phyloP scores from a whole-genome alignment of 306 rosid genomes.

The Dalbergia oliveri region DNA sequence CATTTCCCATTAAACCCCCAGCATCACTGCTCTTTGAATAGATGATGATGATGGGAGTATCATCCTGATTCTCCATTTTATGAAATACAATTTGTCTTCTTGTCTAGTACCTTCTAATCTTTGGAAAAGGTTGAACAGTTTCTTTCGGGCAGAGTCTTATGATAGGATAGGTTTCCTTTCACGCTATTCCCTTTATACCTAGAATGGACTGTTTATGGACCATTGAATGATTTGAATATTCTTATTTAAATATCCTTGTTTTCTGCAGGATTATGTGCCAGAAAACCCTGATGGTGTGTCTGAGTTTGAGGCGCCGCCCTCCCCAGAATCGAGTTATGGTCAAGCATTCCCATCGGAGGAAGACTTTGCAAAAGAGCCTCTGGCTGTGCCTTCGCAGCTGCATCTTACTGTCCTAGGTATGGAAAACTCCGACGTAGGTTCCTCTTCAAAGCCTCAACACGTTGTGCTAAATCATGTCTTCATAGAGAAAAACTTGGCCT shows the following conservation, averaged over 20 bases:
- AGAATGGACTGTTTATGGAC: too few species aligned
- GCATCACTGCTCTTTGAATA: constrained; percentile 1
- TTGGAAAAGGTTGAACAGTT: too few species aligned
- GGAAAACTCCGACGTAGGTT: constrained; percentile 63
- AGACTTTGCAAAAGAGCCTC: constrained; percentile 90
- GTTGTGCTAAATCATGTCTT: constrained; percentile 91
- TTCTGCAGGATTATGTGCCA: constrained; percentile 81
- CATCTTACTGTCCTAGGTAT: constrained; percentile 81
- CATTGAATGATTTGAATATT: constrained; percentile 16
- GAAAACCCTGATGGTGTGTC: constrained; percentile 71
- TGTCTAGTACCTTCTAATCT: too few species aligned
- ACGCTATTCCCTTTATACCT: too few species aligned
- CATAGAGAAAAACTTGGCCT: constrained; percentile 85
- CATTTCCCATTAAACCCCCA: background rate
- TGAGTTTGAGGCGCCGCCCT: constrained; percentile 85
- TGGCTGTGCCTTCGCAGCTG: constrained; percentile 78
- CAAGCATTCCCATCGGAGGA: constrained; percentile 73
- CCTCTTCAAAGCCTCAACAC: constrained; percentile 84
- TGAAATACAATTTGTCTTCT: constrained; percentile 25
- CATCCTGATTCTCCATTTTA: background rate
- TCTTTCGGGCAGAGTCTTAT: too few species aligned
- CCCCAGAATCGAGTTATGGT: constrained; percentile 84
- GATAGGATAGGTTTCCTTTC: too few species aligned
- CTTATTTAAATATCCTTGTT: constrained; percentile 22
- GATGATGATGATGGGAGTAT: constrained; percentile 15